A percentile compares a stretch with the other conserved stretches of the same genome.
Conservation (phyloP, 176 grass and related monocot genomes). For the Avena eriantha region DNA sequence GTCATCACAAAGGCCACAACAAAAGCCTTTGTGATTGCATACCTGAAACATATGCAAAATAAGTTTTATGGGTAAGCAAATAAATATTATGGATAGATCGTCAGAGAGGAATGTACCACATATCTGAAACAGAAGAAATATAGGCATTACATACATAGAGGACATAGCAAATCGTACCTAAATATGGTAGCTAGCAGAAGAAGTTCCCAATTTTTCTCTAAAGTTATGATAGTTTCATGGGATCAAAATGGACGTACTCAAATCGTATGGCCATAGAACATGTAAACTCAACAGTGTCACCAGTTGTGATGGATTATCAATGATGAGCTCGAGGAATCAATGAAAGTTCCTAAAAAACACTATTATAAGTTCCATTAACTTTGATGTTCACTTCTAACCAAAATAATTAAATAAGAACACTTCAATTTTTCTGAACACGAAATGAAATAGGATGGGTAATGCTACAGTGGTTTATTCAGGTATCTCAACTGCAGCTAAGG, state of each 20-base stretch:
- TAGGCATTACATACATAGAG: background rate
- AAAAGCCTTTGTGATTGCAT: constrained; percentile 96
- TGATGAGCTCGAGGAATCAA: background rate
- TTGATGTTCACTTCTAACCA: background rate
- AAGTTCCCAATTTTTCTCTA: background rate
- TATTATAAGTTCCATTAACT: background rate
- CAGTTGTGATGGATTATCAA: background rate
- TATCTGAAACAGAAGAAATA: background rate
- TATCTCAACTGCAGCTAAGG: background rate
- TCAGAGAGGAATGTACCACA: background rate
- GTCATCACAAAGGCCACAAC: constrained; percentile 89
- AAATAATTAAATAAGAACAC: background rate
- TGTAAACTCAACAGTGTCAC: background rate
- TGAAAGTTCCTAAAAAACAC: background rate
- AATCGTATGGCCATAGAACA: background rate
- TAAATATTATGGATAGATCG: background rate
- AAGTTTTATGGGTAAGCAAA: background rate
- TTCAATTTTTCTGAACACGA: background rate
- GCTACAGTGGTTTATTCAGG: background rate
- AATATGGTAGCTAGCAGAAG: background rate
- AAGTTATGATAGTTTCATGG: background rate
- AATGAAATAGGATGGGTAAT: background rate
- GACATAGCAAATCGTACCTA: no score
- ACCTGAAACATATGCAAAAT: constrained; percentile 56
- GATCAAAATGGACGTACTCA: background rate